Percentiles rank a stretch among this genome's conserved stretches.
Evolutionary conservation across 306 rosid genomes (phyloP).

Genomic region (Pterocarpus macrocarpus): DNA sequence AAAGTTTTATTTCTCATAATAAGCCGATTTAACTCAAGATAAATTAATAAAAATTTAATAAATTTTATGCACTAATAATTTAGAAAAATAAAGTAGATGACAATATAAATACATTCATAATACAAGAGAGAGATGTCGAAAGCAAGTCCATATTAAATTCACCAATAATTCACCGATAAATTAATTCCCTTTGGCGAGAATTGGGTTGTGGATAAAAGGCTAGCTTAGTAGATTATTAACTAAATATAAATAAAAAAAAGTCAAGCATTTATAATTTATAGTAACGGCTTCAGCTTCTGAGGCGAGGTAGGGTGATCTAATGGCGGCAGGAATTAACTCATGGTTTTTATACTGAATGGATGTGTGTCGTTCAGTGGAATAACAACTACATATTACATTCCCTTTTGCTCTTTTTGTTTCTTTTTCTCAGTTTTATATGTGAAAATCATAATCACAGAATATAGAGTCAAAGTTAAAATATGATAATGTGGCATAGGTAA

Average conservation of each 20-base stretch:
- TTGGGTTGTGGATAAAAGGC: background rate
- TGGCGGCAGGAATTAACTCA: conserved; percentile 20
- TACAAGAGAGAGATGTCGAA: conserved; percentile 37
- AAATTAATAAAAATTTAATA: too few species aligned
- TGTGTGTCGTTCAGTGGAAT: background rate
- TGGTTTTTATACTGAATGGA: background rate
- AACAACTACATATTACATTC: conserved; percentile 1
- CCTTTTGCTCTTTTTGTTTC: background rate
- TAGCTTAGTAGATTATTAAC: background rate
- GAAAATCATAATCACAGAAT: background rate
- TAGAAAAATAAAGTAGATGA: background rate
- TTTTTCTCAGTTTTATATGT: background rate
- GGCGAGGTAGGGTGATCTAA: conserved; percentile 28
- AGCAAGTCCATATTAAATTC: conserved; percentile 18
- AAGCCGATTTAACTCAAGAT: too few species aligned
- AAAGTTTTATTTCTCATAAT: too few species aligned
- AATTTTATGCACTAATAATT: too few species aligned
- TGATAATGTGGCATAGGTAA: background rate
- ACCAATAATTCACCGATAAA: background rate
- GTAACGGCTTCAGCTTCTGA: conserved; percentile 6
- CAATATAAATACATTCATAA: conserved; percentile 29
- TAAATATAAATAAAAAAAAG: background rate
- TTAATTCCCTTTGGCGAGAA: background rate
- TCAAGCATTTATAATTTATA: background rate
- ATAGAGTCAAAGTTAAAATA: background rate